phyloP scores from a whole-genome alignment of 2,329 filamentous ascomycete species.

The Neoarthrinium moseri region DNA sequence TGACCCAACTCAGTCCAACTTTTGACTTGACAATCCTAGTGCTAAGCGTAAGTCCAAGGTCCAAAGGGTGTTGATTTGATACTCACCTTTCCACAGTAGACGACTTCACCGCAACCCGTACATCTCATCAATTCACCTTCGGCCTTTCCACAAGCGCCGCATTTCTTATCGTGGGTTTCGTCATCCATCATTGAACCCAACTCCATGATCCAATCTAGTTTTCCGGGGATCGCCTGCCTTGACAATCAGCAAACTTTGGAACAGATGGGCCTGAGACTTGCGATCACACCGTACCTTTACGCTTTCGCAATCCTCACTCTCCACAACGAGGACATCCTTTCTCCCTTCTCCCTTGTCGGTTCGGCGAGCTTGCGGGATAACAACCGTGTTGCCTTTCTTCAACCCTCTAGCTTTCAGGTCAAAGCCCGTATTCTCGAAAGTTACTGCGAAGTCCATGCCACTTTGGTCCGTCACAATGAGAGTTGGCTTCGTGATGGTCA shows the following conservation, averaged over 20 bases:
- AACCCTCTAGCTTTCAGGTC: slow-evolving; percentile 32
- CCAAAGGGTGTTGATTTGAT: neutral
- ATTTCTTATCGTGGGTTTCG: neutral
- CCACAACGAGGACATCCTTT: slow-evolving; percentile 37
- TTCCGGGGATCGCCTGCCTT: slow-evolving; percentile 24
- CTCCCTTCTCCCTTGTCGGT: slow-evolving; percentile 34
- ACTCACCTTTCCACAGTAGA: slow-evolving; percentile 47
- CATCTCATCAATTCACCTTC: slow-evolving; percentile 7
- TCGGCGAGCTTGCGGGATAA: slow-evolving; percentile 33
- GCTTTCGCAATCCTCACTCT: slow-evolving; percentile 25
- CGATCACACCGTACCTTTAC: slow-evolving; percentile 27
- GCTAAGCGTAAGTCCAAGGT: neutral
- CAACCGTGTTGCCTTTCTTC: slow-evolving; percentile 36
- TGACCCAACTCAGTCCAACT: slow-evolving; percentile 41
- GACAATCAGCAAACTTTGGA: neutral
- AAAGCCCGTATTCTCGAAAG: slow-evolving; percentile 39
- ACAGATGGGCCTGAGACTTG: neutral
- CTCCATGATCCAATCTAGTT: slow-evolving; percentile 27
- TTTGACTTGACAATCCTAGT: slow-evolving; percentile 40
- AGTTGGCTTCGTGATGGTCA: slow-evolving; percentile 48
- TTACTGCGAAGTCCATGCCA: slow-evolving; percentile 41
- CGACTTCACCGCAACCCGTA: slow-evolving; percentile 7
- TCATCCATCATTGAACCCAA: slow-evolving; percentile 17
- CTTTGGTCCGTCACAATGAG: slow-evolving; percentile 41
- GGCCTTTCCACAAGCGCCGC: slow-evolving; percentile 12